Evolutionary conservation across 73 alveolate species (phyloP), one percentile per base, ranked within the genome.

Genomic region (Paramecium pentaurelia): DNA sequence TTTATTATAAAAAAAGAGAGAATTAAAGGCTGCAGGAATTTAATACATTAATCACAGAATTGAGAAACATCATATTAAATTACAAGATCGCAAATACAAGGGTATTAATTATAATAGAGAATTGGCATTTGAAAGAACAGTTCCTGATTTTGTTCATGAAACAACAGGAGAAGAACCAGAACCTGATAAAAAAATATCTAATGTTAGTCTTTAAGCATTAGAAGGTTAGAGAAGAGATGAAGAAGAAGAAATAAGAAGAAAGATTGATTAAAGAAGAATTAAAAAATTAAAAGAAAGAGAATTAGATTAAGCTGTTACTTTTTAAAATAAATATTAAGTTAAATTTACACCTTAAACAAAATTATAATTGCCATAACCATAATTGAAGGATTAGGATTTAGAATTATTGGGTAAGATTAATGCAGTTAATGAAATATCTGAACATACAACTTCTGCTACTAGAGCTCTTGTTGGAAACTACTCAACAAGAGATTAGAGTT

Each of bases 1-100:
- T 8, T 93, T 97, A 6, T 93, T 98, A 40, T 99, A 99, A 94
- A 98, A 98, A 93, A 94, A 97, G 44, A 96, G 99, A 93, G 99
- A 97, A 93, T 96, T 98, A 70, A 98, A 97, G 92, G 99, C 99
- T 27, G 99, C 99, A 25, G 99, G 99, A 1, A 98, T 98, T 70
- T 98, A 97, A 89, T 40, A 80, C 8, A 80, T 80, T 12, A 80
- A 80, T 80, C 91, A 80, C 8, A 80, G 91, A 80, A 80, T 80
- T 9, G 91, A 80, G n/a, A 80, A 80, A 27, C 91, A 80, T 80
- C 91, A 80, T 80, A 92, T 97, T 32, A 89, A 88, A 59, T 88
- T 96, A 22, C 51, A 92, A 60, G 93, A 93, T 40, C 94, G 98
- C 45, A 97, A 95, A 92, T 94, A 93, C 86, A 97, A 97, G 89